Evolutionary conservation across 179 eudicot species (phyloP).

Genomic region (Silene vulgaris): DNA sequence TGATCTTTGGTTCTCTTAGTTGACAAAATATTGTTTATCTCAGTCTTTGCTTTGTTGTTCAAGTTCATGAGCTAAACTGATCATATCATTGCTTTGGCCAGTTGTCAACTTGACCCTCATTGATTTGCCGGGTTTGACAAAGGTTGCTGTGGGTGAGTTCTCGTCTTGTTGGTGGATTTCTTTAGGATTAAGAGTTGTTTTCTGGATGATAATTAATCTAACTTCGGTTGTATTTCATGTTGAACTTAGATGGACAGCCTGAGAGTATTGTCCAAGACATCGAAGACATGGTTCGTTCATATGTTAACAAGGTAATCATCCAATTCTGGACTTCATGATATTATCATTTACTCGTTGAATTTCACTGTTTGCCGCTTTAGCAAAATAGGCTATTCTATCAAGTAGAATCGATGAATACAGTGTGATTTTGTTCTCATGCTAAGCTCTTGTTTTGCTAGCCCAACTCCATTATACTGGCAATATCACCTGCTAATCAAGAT

Average conservation of each 20-base stretch:
- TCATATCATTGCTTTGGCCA: conserved; percentile 28
- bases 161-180: not conserved
- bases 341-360: not conserved
- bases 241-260: conserved; percentile 72
- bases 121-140: conserved; percentile 91
- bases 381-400: not conserved
- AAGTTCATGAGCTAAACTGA: not conserved
- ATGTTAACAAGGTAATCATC: conserved; percentile 69
- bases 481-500: conserved; percentile 98
- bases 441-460: conserved; percentile 47
- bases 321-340: not conserved
- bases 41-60: not conserved
- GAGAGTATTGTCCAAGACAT: conserved; percentile 79
- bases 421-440: conserved; percentile 15
- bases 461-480: conserved; percentile 77
- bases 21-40: not conserved
- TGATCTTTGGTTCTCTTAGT: not conserved
- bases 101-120: conserved; percentile 89
- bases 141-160: conserved; percentile 85
- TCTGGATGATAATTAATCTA: not conserved
- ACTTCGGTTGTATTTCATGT: not conserved
- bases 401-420: not conserved
- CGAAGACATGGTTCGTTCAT: conserved; percentile 82
- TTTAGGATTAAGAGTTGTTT: not conserved
- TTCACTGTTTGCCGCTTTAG: not conserved